phyloP scores from a whole-genome alignment of 768 basidiomycete species.

The Lactarius hengduanensis region DNA sequence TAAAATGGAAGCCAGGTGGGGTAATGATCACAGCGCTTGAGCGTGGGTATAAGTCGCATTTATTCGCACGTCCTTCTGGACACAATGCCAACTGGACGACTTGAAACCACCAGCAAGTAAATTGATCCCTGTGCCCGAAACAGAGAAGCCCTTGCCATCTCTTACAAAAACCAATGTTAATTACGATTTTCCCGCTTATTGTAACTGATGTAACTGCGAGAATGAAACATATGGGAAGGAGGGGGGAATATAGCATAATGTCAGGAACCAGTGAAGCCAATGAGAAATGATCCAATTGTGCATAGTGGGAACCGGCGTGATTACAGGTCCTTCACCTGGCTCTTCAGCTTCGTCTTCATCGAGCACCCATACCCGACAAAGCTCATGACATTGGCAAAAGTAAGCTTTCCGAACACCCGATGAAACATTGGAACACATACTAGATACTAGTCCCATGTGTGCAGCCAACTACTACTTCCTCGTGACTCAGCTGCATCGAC shows the following conservation, averaged over 20 bases:
- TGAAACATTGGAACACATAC: slow-evolving; percentile 44
- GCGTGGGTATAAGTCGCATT: not conserved
- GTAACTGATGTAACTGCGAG: slow-evolving; percentile 1
- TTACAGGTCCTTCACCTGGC: slow-evolving; percentile 1
- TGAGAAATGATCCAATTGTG: not conserved
- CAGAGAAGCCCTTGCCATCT: not conserved
- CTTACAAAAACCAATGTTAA: slow-evolving; percentile 8
- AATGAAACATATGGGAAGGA: not conserved
- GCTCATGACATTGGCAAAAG: slow-evolving; percentile 50
- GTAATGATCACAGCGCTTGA: not conserved
- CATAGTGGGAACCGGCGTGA: not conserved
- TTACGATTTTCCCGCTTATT: not conserved
- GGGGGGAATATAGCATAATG: not conserved
- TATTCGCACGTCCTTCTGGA: not conserved
- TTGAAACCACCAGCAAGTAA: not conserved
- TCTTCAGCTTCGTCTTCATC: not conserved
- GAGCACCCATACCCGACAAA: slow-evolving; percentile 49
- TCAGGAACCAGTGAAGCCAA: not conserved
- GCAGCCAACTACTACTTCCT: slow-evolving; percentile 91
- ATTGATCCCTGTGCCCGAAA: not conserved
- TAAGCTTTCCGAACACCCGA: slow-evolving; percentile 12
- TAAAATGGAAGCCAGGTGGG: not conserved
- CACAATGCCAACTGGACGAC: no score
- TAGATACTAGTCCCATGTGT: slow-evolving; percentile 84
- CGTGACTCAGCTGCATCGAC: slow-evolving; percentile 90